These are phyloP conservation scores for Potentilla sterilis DNA, from an alignment of 306 rosid genomes.

Conservation along the genomic window DNA sequence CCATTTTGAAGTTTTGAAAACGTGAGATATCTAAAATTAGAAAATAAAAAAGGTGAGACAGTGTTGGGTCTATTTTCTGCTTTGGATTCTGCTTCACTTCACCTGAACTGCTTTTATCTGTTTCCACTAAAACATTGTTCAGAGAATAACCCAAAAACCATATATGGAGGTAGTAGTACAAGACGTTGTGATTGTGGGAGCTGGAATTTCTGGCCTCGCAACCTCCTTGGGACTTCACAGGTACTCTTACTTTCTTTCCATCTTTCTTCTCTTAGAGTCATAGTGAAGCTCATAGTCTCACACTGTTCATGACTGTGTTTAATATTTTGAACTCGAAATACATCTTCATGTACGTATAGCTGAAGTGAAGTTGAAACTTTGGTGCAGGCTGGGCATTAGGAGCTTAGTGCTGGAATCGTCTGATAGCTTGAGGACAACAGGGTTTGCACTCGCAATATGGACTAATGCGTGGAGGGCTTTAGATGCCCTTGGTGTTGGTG, in stretches of 20 bases:
- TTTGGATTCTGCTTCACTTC: background rate
- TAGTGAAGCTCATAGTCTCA: background rate
- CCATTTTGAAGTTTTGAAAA: too few species aligned
- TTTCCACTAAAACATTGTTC: background rate
- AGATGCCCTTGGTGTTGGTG: constrained; percentile 60
- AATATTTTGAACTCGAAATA: background rate
- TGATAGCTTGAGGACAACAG: constrained; percentile 50
- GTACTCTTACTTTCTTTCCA: background rate
- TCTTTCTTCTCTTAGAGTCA: background rate
- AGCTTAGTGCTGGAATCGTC: constrained; percentile 75
- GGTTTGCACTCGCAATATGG: constrained; percentile 58
- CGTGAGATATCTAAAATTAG: too few species aligned
- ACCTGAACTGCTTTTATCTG: background rate
- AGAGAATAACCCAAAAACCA: background rate
- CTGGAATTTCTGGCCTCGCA: constrained; percentile 78
- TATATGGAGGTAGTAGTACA: constrained; percentile 10
- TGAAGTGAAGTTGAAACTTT: background rate
- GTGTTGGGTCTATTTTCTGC: too few species aligned
- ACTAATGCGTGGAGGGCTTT: constrained; percentile 79
- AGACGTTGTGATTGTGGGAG: constrained; percentile 81
- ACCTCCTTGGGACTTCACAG: constrained; percentile 63
- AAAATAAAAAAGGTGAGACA: too few species aligned
- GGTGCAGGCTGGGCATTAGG: constrained; percentile 48
- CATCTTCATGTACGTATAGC: background rate
- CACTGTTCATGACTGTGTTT: background rate